Base-by-base conservation (phyloP, 1,284 basidiomycete species). In the Athelia sp. region DNA sequence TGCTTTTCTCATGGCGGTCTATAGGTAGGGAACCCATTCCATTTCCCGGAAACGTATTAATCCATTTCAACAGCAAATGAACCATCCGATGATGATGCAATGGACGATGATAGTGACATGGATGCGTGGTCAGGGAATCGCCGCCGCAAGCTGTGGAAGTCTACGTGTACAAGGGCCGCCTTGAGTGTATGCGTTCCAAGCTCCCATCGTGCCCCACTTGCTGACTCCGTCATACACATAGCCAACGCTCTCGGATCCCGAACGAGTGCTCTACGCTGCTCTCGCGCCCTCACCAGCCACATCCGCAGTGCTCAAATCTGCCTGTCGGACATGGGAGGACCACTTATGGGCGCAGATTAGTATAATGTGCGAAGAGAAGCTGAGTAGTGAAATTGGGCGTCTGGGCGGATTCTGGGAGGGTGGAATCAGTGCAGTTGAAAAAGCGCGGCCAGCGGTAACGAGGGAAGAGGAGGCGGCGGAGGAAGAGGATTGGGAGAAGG, bases 291-390 rank as follows among this genome's bases (percentile, higher is more conserved):
- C 83, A 0, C 74, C 79, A 3, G 76, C 82, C 55, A 93, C 96
- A 3, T 80, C 90, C 0, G 74, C 73, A 4, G 76, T 93, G 6
- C 83, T 98, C 10, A 81, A 80, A 58, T 78, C 84, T 0, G 86
- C 90, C 3, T 95, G 93, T 61, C 72, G 84, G 31, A 88, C 86
- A 22, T 99, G 95, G 94, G 89, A 95, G 63, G 96, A 99, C 62
- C 84, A 93, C 56, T 75, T 98, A 0, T 99, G 96, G 97, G 92
- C 91, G 1, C 86, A 93, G 56, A 75, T 96, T 50, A 87, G 87
- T 58, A 76, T 93, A 43, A 74, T 93, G 26, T 88, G 93, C 56
- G 94, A 98, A 65, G 84, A 90, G 53, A 83, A 84, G 51, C 76
- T 89, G 57, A 82, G 79, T 35, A 72, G 70, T 17, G 83, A 86